Percentiles rank a stretch among this genome's conserved stretches.
Evolutionary conservation across 805 yeast genomes (phyloP).

Genomic region (Suhomyces canberraensis): DNA sequence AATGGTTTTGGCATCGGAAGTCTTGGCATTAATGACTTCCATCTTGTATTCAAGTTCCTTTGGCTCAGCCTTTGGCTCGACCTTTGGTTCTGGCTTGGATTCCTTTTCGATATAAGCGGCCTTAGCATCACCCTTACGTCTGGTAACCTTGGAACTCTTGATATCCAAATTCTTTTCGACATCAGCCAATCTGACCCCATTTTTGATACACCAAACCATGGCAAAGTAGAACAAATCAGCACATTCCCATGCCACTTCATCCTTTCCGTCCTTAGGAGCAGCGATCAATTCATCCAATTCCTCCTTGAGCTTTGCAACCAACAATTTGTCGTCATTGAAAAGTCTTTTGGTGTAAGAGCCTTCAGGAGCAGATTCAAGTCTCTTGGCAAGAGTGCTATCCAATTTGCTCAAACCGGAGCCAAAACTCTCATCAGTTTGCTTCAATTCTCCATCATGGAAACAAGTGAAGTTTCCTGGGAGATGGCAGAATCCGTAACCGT

Average conservation of each 20-base stretch:
- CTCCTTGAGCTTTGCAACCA: constrained; percentile 86
- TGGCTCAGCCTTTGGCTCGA: constrained; percentile 23
- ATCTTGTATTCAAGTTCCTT: constrained; percentile 41
- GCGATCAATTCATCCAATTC: constrained; percentile 95
- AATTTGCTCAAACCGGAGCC: constrained; percentile 64
- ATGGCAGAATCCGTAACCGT: constrained; percentile 92
- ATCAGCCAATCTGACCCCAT: constrained; percentile 77
- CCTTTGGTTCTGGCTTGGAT: constrained; percentile 10
- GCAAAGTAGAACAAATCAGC: constrained; percentile 77
- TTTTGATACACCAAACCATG: constrained; percentile 52
- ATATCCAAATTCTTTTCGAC: constrained; percentile 80
- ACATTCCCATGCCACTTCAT: constrained; percentile 89
- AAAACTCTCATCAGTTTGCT: constrained; percentile 39
- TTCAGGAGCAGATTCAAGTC: constrained; percentile 71
- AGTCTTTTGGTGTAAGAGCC: constrained; percentile 94
- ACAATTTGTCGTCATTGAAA: constrained; percentile 70
- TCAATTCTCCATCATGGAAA: constrained; percentile 49
- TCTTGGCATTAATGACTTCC: constrained; percentile 44
- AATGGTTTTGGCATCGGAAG: constrained; percentile 43
- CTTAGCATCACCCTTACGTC: constrained; percentile 96
- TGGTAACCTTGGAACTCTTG: constrained; percentile 80
- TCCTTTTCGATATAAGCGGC: constrained; percentile 56
- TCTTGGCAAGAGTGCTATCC: constrained; percentile 60
- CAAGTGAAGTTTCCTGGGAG: constrained; percentile 70
- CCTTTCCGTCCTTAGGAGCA: constrained; percentile 47